Conservation (phyloP, 1,139 yeast genomes). For the Geotrichum phurueaensis region DNA sequence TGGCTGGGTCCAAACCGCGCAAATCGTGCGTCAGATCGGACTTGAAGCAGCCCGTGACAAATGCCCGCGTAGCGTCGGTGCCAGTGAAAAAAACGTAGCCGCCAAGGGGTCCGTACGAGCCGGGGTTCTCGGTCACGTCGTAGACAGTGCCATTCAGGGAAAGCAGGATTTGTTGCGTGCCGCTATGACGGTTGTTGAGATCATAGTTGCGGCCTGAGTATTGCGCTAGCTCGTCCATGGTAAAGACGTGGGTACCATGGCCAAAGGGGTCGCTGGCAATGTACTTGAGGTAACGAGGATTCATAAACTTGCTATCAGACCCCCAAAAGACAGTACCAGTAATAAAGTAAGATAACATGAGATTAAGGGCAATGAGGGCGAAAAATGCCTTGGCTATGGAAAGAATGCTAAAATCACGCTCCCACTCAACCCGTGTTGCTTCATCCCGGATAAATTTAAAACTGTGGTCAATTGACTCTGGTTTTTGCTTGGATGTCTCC, state of each 20-base stretch:
- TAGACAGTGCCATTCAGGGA: slow-evolving; percentile 63
- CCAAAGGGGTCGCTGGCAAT: slow-evolving; percentile 25
- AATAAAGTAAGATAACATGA: slow-evolving; percentile 37
- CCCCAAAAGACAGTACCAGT: slow-evolving; percentile 38
- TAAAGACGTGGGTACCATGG: slow-evolving; percentile 35
- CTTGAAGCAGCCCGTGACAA: slow-evolving; percentile 68
- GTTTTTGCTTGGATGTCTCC: background rate
- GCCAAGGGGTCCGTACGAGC: slow-evolving; percentile 62
- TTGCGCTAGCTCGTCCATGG: slow-evolving; percentile 44
- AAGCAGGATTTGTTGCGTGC: slow-evolving; percentile 50
- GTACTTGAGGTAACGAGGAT: slow-evolving; percentile 41
- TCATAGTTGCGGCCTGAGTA: slow-evolving; percentile 46
- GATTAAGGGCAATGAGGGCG: slow-evolving; percentile 46
- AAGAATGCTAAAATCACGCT: slow-evolving; percentile 25
- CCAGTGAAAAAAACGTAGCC: slow-evolving; percentile 60
- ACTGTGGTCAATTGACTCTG: background rate
- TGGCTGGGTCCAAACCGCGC: slow-evolving; percentile 47
- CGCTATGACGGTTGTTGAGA: slow-evolving; percentile 28
- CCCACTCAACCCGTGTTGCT: slow-evolving; percentile 13
- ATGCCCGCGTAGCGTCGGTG: slow-evolving; percentile 65
- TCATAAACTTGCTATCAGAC: slow-evolving; percentile 48
- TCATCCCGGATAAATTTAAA: slow-evolving; percentile 12
- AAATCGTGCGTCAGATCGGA: slow-evolving; percentile 59
- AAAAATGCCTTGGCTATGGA: slow-evolving; percentile 45
- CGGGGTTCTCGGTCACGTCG: slow-evolving; percentile 56